phyloP scores from a whole-genome alignment of 441 rosid genomes.

The Cnidoscolus chayamansa region DNA sequence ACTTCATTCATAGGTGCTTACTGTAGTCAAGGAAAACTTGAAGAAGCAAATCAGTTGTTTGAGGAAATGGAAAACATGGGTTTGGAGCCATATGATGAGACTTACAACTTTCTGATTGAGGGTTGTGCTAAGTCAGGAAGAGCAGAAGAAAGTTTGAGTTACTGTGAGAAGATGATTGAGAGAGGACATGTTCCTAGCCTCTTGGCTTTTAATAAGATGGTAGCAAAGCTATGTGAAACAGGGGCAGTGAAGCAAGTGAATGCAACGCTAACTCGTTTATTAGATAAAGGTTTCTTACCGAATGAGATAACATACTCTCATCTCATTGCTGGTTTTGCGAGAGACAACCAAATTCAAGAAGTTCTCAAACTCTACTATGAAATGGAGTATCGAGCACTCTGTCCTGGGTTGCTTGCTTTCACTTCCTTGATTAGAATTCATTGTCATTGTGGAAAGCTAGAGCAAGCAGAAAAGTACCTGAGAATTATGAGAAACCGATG shows the following conservation, averaged over 20 bases:
- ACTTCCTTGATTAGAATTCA: slow-evolving; percentile 43
- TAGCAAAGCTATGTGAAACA: slow-evolving; percentile 33
- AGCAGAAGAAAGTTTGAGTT: slow-evolving; percentile 37
- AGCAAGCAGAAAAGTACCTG: slow-evolving; percentile 55
- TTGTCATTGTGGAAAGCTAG: slow-evolving; percentile 43
- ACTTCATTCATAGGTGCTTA: slow-evolving; percentile 52
- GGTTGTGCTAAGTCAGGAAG: slow-evolving; percentile 51
- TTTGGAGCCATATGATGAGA: slow-evolving; percentile 57
- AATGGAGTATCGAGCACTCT: slow-evolving; percentile 48
- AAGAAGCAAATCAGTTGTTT: slow-evolving; percentile 45
- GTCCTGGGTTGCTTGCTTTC: slow-evolving; percentile 40
- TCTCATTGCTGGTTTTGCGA: slow-evolving; percentile 50
- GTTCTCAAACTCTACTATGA: slow-evolving; percentile 65
- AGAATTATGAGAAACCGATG: slow-evolving; percentile 40
- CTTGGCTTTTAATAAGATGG: slow-evolving; percentile 54
- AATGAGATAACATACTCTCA: slow-evolving; percentile 45
- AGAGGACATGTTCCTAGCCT: slow-evolving; percentile 46
- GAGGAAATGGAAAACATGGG: slow-evolving; percentile 51
- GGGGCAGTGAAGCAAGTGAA: slow-evolving; percentile 46
- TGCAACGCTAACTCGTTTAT: slow-evolving; percentile 36
- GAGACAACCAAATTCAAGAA: slow-evolving; percentile 42
- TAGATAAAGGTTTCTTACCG: slow-evolving; percentile 59
- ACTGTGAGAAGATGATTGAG: slow-evolving; percentile 49
- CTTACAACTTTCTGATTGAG: slow-evolving; percentile 43
- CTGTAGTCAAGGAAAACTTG: slow-evolving; percentile 37